Conservation (phyloP, 495 filamentous ascomycete genomes). For the Podospora anserina region DNA sequence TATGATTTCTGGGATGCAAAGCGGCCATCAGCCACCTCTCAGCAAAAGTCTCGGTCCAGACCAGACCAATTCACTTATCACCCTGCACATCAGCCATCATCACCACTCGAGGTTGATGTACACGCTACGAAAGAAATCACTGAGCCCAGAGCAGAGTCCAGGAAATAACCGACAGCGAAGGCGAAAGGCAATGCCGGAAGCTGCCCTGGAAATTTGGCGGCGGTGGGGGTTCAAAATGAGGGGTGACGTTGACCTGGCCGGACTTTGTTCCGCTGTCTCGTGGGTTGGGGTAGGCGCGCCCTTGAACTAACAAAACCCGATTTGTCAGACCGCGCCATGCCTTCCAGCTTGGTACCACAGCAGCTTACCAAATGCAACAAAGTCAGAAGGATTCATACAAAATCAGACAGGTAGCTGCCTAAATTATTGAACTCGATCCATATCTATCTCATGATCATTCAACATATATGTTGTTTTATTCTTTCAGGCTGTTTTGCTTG, state of each 20-base stretch:
- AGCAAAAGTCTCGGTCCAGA: no score
- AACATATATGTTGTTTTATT: background rate
- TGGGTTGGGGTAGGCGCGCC: background rate
- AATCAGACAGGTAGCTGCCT: background rate
- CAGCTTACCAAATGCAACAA: background rate
- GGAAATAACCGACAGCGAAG: no score
- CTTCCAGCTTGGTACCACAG: background rate
- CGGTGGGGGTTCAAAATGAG: background rate
- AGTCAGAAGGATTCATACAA: background rate
- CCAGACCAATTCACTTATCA: no score
- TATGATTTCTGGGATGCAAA: no score
- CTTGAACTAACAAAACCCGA: background rate
- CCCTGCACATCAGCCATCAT: no score
- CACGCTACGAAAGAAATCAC: no score
- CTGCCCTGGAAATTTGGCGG: background rate
- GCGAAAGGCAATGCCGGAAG: no score
- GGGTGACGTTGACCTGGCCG: background rate
- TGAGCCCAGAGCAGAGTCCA: no score
- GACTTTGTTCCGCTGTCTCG: background rate
- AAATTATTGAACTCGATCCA: background rate
- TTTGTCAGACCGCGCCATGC: slow-evolving; percentile 6
- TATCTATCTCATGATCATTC: background rate
- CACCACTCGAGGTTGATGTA: no score
- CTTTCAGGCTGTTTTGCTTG: background rate
- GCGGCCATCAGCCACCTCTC: no score